These are phyloP conservation scores for Pseudogymnoascus sp. DNA, from an alignment of 2,329 filamentous ascomycete genomes.

Conservation along the genomic window DNA sequence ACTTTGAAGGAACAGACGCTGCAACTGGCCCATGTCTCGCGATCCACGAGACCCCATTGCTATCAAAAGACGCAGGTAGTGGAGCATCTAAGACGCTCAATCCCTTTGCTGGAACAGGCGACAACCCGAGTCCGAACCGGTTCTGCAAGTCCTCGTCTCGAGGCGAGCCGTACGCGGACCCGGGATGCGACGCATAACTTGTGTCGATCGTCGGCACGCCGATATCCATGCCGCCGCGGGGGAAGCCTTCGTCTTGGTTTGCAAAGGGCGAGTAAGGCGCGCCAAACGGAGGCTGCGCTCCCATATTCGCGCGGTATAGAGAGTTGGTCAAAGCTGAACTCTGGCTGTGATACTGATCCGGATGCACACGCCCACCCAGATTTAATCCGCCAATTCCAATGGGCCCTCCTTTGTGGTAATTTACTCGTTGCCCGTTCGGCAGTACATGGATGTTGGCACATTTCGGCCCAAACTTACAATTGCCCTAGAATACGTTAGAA, in stretches of 20 bases:
- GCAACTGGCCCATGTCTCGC: slow-evolving; percentile 86
- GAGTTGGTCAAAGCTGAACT: slow-evolving; percentile 69
- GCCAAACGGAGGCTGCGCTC: slow-evolving; percentile 28
- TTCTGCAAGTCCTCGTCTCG: slow-evolving; percentile 57
- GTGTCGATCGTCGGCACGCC: slow-evolving; percentile 46
- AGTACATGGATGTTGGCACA: slow-evolving; percentile 95
- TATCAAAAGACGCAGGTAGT: slow-evolving; percentile 90
- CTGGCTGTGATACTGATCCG: slow-evolving; percentile 55
- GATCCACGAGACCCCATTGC: slow-evolving; percentile 86
- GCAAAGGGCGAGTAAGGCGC: slow-evolving; percentile 33
- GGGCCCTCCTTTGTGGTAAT: slow-evolving; percentile 65
- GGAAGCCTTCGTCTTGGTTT: slow-evolving; percentile 48
- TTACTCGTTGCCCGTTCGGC: slow-evolving; percentile 86
- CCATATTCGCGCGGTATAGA: slow-evolving; percentile 55
- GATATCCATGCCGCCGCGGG: slow-evolving; percentile 38
- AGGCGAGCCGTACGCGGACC: slow-evolving; percentile 72
- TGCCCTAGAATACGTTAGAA: slow-evolving; percentile 54
- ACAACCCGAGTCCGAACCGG: slow-evolving; percentile 65
- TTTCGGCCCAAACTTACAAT: slow-evolving; percentile 98
- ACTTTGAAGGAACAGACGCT: slow-evolving; percentile 85
- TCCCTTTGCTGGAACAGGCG: slow-evolving; percentile 62
- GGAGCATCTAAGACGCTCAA: slow-evolving; percentile 91
- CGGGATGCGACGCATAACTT: slow-evolving; percentile 41
- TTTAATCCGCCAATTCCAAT: slow-evolving; percentile 44
- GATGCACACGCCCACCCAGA: slow-evolving; percentile 61